phyloP scores from a whole-genome alignment of 768 basidiomycete genomes.

The Tricholoma furcatifolium region DNA sequence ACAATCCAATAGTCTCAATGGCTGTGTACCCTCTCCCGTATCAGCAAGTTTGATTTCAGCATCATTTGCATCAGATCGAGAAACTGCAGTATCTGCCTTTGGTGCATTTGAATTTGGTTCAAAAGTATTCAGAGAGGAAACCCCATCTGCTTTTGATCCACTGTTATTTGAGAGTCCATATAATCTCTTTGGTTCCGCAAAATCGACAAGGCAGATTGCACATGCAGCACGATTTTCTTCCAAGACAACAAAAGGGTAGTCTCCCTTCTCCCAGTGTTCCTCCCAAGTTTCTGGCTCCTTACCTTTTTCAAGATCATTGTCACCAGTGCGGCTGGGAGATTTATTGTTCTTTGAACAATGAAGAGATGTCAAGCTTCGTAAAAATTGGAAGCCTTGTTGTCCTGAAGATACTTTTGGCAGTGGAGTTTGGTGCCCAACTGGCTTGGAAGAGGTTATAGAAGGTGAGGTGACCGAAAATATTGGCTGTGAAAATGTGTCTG shows the following conservation, averaged over 20 bases:
- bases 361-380: slow-evolving; percentile 32
- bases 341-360: slow-evolving; percentile 18
- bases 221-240: slow-evolving; percentile 84
- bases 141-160: neutral
- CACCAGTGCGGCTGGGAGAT: slow-evolving; percentile 2
- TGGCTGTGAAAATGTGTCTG: slow-evolving; percentile 38
- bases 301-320: slow-evolving; percentile 10
- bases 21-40: slow-evolving; percentile 75
- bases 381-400: slow-evolving; percentile 52
- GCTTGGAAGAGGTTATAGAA: slow-evolving; percentile 62
- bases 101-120: slow-evolving; percentile 1
- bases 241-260: slow-evolving; percentile 79
- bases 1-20: slow-evolving; percentile 72
- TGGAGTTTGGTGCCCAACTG: slow-evolving; percentile 5
- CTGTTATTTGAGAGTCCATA: slow-evolving; percentile 3
- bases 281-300: slow-evolving; percentile 60
- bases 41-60: slow-evolving; percentile 51
- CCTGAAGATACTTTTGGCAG: slow-evolving; percentile 5
- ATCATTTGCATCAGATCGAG: neutral
- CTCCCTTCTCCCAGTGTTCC: slow-evolving; percentile 72
- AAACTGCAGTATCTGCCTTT: neutral
- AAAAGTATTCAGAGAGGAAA: neutral
- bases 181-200: slow-evolving; percentile 63
- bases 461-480: slow-evolving; percentile 42
- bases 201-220: slow-evolving; percentile 84